These are phyloP conservation scores for Paracoccidioides lutzii DNA, from an alignment of 2,329 filamentous ascomycete species.

Conservation along the genomic window DNA sequence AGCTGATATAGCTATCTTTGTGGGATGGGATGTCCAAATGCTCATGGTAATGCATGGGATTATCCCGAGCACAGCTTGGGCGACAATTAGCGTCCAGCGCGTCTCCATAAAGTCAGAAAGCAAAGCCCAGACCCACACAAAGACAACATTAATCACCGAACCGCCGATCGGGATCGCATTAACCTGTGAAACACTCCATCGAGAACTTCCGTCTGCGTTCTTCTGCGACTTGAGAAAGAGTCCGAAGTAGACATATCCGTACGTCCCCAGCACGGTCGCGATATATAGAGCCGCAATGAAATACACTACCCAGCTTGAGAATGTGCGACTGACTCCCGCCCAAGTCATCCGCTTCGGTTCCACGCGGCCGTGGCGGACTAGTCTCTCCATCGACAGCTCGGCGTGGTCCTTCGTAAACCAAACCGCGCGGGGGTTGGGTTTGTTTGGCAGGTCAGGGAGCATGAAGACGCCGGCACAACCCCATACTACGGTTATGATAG, in stretches of 20 bases:
- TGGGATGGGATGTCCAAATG: not conserved
- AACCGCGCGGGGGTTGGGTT: not conserved
- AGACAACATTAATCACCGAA: not conserved
- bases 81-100: not conserved
- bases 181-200: not conserved
- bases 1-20: not conserved
- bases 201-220: not conserved
- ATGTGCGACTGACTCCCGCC: not conserved
- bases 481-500: conserved; percentile 26
- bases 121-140: not conserved
- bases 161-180: not conserved
- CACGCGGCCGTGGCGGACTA: not conserved
- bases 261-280: not conserved
- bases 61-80: not conserved
- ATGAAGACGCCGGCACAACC: conserved; percentile 6
- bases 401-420: not conserved
- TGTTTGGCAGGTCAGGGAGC: not conserved
- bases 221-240: not conserved
- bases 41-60: not conserved
- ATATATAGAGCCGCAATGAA: not conserved
- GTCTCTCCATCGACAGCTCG: not conserved
- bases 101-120: not conserved
- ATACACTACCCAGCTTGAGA: not conserved
- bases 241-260: not conserved
- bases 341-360: not conserved